Percentiles rank a stretch among this genome's conserved stretches.
Evolutionary conservation across 2,329 filamentous ascomycete genomes (phyloP).

Genomic region (Colletotrichum viniferum): DNA sequence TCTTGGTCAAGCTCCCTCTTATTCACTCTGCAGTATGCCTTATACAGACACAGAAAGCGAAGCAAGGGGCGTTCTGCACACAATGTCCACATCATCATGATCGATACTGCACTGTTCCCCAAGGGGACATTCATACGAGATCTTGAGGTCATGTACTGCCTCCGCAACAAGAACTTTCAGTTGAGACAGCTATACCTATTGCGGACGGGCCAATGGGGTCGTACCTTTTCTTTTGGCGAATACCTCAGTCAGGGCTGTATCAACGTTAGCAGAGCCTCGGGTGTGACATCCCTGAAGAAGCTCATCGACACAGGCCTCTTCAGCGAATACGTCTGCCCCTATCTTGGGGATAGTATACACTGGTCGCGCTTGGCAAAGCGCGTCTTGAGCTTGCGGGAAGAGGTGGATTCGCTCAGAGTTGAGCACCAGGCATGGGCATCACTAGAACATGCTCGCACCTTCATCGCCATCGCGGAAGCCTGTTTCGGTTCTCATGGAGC

Average conservation of each 20-base stretch:
- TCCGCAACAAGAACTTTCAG: no score
- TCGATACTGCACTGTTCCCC: background rate
- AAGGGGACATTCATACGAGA: background rate
- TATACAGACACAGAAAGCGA: background rate
- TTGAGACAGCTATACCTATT: background rate
- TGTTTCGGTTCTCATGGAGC: background rate
- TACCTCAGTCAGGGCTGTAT: background rate
- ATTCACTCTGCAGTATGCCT: background rate
- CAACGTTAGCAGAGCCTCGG: background rate
- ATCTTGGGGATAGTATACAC: background rate
- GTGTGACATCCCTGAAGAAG: background rate
- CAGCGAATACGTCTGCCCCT: background rate
- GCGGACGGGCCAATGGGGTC: background rate
- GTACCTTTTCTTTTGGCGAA: background rate
- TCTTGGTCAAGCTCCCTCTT: background rate
- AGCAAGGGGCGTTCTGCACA: rapidly evolving
- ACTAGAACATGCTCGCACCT: background rate
- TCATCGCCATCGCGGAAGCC: background rate
- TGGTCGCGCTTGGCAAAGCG: background rate
- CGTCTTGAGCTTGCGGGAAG: background rate
- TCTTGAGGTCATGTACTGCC: background rate
- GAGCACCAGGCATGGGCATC: no score
- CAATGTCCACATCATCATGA: background rate
- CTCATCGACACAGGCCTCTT: background rate
- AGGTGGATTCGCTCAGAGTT: background rate